Conservation (phyloP, 306 rosid species). For the Vachellia collinsii region DNA sequence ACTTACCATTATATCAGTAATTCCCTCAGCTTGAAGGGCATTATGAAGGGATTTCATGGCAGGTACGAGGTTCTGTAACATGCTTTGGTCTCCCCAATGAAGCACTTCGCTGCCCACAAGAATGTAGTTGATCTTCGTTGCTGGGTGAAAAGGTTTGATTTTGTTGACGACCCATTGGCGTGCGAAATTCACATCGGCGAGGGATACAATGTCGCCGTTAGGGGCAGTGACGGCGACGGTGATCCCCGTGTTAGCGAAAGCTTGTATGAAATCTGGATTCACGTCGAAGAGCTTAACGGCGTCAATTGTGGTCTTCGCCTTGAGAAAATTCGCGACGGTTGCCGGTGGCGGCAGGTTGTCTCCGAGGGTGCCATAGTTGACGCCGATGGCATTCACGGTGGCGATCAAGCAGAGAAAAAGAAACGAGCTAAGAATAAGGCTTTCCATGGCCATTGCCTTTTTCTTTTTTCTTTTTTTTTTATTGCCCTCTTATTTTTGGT, state of each 20-base stretch:
- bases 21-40: conserved; percentile 65
- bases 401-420: conserved; percentile 36
- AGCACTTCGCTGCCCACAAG: conserved; percentile 81
- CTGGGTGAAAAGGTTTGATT: conserved; percentile 65
- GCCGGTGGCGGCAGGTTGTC: conserved; percentile 75
- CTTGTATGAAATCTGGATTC: conserved; percentile 66
- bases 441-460: conserved; percentile 21
- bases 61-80: conserved; percentile 59
- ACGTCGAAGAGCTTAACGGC: conserved; percentile 76
- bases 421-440: background rate
- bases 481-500: background rate
- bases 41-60: conserved; percentile 68
- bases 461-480: background rate
- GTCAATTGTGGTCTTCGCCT: conserved; percentile 57
- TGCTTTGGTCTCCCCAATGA: conserved; percentile 55
- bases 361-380: conserved; percentile 84
- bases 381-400: conserved; percentile 59
- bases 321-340: conserved; percentile 64
- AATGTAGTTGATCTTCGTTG: conserved; percentile 62
- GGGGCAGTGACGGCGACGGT: conserved; percentile 71
- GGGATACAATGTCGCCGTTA: conserved; percentile 58
- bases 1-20: conserved; percentile 60
- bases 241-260: conserved; percentile 73
- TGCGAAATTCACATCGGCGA: conserved; percentile 35
- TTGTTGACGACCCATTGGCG: conserved; percentile 56